Conservation (phyloP, 2,329 filamentous ascomycete genomes). For the Colletotrichum sp. region DNA sequence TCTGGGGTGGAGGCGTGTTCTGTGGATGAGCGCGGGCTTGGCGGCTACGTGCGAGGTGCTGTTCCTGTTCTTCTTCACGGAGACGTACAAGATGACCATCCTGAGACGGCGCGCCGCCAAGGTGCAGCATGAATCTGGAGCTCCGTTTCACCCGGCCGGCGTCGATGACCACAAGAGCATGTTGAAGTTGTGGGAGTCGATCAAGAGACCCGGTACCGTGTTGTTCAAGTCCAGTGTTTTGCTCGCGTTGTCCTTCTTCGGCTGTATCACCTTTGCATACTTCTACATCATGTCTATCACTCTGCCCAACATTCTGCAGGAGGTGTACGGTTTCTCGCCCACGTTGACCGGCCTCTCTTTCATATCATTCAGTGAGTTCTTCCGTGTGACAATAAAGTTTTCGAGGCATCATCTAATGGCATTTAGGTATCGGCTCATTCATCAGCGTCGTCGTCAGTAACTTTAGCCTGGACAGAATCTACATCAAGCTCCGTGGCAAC, state of each 20-base stretch:
- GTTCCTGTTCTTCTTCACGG: slow-evolving; percentile 57
- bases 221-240: slow-evolving; percentile 57
- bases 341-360: slow-evolving; percentile 58
- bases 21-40: slow-evolving; percentile 55
- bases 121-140: slow-evolving; percentile 33
- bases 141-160: neutral
- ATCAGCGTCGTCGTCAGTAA: slow-evolving; percentile 56
- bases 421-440: slow-evolving; percentile 52
- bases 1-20: slow-evolving; percentile 58
- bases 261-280: slow-evolving; percentile 54
- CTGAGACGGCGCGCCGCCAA: slow-evolving; percentile 46
- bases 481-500: slow-evolving; percentile 48
- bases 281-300: slow-evolving; percentile 61
- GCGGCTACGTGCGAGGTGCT: slow-evolving; percentile 53
- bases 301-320: slow-evolving; percentile 54
- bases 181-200: slow-evolving; percentile 41
- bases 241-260: slow-evolving; percentile 51
- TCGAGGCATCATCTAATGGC: slow-evolving; percentile 9
- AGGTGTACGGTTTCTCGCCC: slow-evolving; percentile 54
- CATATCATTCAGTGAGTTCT: slow-evolving; percentile 55
- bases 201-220: slow-evolving; percentile 51
- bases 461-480: slow-evolving; percentile 55
- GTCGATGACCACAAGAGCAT: slow-evolving; percentile 26
- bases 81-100: slow-evolving; percentile 67
- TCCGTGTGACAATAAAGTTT: accelerated